Conservation (phyloP, 805 yeast genomes). For the Candida awuae region DNA sequence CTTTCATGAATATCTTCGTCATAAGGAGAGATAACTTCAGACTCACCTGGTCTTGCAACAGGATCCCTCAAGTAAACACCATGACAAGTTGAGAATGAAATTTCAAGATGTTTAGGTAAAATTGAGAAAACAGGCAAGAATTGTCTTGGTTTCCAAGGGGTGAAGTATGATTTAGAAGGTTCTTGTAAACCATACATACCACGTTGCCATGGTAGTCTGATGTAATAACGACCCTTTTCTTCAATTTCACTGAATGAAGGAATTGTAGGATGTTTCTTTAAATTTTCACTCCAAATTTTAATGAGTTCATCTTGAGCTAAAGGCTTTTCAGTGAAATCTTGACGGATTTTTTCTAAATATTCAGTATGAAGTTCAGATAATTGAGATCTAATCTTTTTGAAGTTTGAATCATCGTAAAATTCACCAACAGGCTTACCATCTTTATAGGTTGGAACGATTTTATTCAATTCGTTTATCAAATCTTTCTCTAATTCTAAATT, state of each 20-base stretch:
- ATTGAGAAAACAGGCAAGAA: slow-evolving; percentile 89
- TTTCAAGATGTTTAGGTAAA: slow-evolving; percentile 84
- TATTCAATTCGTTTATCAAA: slow-evolving; percentile 44
- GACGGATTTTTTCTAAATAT: slow-evolving; percentile 27
- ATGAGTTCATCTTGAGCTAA: slow-evolving; percentile 24
- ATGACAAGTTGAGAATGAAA: slow-evolving; percentile 86
- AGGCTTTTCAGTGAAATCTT: slow-evolving; percentile 20
- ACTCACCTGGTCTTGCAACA: slow-evolving; percentile 92
- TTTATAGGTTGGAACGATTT: slow-evolving; percentile 29
- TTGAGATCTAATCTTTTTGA: slow-evolving; percentile 27
- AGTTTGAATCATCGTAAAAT: slow-evolving; percentile 23
- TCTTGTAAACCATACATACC: slow-evolving; percentile 74
- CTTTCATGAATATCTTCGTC: slow-evolving; percentile 77
- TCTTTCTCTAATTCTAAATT: slow-evolving; percentile 27
- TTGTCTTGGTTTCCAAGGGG: slow-evolving; percentile 95
- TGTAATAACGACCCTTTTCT: slow-evolving; percentile 29
- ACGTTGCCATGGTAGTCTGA: slow-evolving; percentile 74
- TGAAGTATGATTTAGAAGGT: slow-evolving; percentile 74
- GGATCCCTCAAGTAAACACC: slow-evolving; percentile 97
- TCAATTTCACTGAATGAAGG: slow-evolving; percentile 29
- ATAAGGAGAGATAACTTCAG: slow-evolving; percentile 91
- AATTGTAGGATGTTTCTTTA: slow-evolving; percentile 36
- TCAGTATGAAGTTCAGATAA: slow-evolving; percentile 28
- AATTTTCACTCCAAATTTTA: slow-evolving; percentile 39
- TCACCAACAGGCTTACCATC: slow-evolving; percentile 26